phyloP scores from a whole-genome alignment of 805 yeast genomes.

The Starmerella ratchasimensis region DNA sequence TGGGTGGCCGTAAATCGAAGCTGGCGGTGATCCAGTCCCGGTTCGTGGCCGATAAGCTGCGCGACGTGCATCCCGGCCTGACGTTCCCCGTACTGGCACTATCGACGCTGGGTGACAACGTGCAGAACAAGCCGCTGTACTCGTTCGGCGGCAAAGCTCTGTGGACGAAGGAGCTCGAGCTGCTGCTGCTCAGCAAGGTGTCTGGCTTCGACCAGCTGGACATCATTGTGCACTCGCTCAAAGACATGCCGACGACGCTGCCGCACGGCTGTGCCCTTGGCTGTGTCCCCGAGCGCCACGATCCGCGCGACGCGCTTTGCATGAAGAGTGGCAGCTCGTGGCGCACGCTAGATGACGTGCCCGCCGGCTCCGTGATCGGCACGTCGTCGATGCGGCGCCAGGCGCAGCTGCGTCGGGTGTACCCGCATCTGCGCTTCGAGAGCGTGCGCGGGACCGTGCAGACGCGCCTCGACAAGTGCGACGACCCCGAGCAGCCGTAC shows the following conservation, averaged over 20 bases:
- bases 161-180: constrained; percentile 94
- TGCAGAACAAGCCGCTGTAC: constrained; percentile 71
- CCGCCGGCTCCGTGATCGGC: constrained; percentile 77
- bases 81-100: constrained; percentile 67
- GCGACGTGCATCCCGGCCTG: constrained; percentile 45
- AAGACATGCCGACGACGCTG: constrained; percentile 77
- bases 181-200: constrained; percentile 43
- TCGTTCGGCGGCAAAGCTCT: constrained; percentile 91
- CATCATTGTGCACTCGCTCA: constrained; percentile 82
- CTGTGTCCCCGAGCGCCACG: constrained; percentile 72
- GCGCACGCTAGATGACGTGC: constrained; percentile 56
- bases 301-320: constrained; percentile 83
- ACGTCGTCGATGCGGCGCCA: constrained; percentile 90
- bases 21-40: constrained; percentile 81
- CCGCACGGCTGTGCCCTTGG: constrained; percentile 88
- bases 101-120: constrained; percentile 81
- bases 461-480: constrained; percentile 72
- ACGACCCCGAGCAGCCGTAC: constrained; percentile 49
- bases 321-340: constrained; percentile 56
- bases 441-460: constrained; percentile 75
- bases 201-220: constrained; percentile 63
- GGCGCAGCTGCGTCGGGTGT: constrained; percentile 69
- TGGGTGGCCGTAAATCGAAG: constrained; percentile 83
- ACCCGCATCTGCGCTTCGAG: constrained; percentile 65
- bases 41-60: constrained; percentile 49